Base-by-base conservation (phyloP, 2,329 filamentous ascomycete species). In the Arthrobotrys megalospora region DNA sequence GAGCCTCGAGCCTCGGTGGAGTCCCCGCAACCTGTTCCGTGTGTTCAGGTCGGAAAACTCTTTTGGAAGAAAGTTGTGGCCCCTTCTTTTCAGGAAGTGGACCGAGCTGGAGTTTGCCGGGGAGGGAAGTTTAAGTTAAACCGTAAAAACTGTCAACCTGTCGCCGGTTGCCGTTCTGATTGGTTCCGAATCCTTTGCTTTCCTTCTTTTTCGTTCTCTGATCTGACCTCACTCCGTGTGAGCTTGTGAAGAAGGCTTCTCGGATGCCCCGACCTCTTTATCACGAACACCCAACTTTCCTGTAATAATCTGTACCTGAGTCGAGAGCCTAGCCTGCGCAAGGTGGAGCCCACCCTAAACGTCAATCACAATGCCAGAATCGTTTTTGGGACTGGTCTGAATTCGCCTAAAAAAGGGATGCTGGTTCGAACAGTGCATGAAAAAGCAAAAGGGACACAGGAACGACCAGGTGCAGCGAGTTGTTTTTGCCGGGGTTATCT, bases 1-100 rank as follows among this genome's bases (percentile, higher is more conserved):
- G 66, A 77, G 66, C 73, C 73, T 77, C 73, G 66, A 77, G 66
- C 73, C 73, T 77, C 73, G 75, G 75, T 78, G 75, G 75, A 78
- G 75, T 78, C 75, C 73, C 75, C 75, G 75, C 75, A 78, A 48
- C 62, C 43, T 62, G 43, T 64, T 71, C 64, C 63, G 63, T 50
- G 63, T 48, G 62, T 60, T 43, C 55, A 43, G 55, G 55, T 58
- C 50, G 28, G 11, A 32, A 67, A 70, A 70, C 34, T 38, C 43
- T 60, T 47, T 69, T 36, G 6, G 34, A 64, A 47, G 16, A 32
- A 47, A 47, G n/a, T 34, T 48, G 55, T 47, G 63, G 32, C 43
- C 32, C 36, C 52, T 47, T 62, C 41, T 68, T 67, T 63, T 36
- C 12, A 43, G 55, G 36, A 60, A 43, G 63, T 60, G 50, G 47